Percentiles rank a stretch among this genome's conserved stretches.
Evolutionary conservation across 495 filamentous ascomycete species (phyloP).

Genomic region (Aspergillus diversus): DNA sequence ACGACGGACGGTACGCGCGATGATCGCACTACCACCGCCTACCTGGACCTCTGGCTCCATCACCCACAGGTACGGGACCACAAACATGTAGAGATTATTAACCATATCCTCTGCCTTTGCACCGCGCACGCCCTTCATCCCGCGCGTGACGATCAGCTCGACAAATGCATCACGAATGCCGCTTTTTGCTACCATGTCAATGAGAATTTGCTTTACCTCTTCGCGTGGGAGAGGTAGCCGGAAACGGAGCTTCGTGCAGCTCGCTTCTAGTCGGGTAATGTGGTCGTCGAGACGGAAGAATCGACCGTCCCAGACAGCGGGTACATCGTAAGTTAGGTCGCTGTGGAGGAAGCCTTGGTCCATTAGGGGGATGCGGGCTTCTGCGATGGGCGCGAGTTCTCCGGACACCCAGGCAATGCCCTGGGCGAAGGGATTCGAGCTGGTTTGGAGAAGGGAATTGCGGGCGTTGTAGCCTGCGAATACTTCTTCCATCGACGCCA

Average conservation of each 20-base stretch:
- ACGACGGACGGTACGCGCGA: slow-evolving; percentile 42
- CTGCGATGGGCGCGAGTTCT: slow-evolving; percentile 30
- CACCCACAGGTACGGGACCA: slow-evolving; percentile 41
- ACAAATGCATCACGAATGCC: slow-evolving; percentile 45
- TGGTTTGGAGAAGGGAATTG: slow-evolving; percentile 27
- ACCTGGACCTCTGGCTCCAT: slow-evolving; percentile 42
- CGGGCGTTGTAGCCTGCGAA: slow-evolving; percentile 36
- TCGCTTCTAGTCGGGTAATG: slow-evolving; percentile 34
- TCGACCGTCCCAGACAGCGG: slow-evolving; percentile 44
- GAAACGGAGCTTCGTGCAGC: slow-evolving; percentile 41
- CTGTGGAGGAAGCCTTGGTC: slow-evolving; percentile 47
- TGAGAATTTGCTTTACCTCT: slow-evolving; percentile 36
- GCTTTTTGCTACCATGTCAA: slow-evolving; percentile 40
- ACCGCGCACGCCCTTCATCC: slow-evolving; percentile 35
- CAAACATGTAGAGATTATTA: slow-evolving; percentile 42
- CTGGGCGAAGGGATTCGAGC: slow-evolving; percentile 34
- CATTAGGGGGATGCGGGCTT: slow-evolving; percentile 42
- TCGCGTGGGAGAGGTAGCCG: slow-evolving; percentile 34
- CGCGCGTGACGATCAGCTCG: slow-evolving; percentile 46
- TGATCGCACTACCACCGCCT: slow-evolving; percentile 36
- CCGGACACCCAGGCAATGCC: slow-evolving; percentile 43
- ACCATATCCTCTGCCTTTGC: slow-evolving; percentile 29
- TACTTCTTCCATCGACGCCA: slow-evolving; percentile 37
- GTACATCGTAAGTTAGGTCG: slow-evolving; percentile 47
- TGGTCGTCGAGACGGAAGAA: slow-evolving; percentile 45